Conservation (phyloP, 169 alveolate species). For the Eimeria maxima region DNA sequence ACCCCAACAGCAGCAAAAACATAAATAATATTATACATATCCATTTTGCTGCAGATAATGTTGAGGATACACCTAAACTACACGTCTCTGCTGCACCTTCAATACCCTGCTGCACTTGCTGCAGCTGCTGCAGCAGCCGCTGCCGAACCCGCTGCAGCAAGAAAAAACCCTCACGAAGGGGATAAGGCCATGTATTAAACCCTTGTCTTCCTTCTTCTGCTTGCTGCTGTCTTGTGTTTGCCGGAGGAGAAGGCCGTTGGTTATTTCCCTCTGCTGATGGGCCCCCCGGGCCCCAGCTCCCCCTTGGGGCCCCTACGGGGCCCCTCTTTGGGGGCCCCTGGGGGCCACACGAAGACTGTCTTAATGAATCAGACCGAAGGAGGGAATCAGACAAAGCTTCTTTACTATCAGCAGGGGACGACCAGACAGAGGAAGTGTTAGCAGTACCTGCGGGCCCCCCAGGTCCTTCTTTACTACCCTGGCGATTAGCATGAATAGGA, state of each 20-base stretch:
- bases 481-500: background rate
- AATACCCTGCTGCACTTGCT: background rate
- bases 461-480: background rate
- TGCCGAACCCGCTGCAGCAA: constrained; percentile 7
- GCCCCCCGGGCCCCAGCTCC: background rate
- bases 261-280: background rate
- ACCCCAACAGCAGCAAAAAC: background rate
- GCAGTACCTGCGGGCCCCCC: background rate
- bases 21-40: too few relatives aligned
- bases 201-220: background rate
- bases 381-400: background rate
- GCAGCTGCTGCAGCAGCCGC: constrained; percentile 26
- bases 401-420: background rate
- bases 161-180: background rate
- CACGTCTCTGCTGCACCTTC: background rate
- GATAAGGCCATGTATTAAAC: background rate
- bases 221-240: constrained; percentile 3
- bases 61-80: background rate
- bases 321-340: constrained; percentile 3
- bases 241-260: background rate
- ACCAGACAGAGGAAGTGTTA: background rate
- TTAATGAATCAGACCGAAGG: too few relatives aligned
- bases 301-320: constrained; percentile 31
- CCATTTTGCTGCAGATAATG: background rate
- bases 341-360: background rate